These are phyloP conservation scores for Blastobotrys buckinghamii DNA, from an alignment of 1,139 yeast species.

Conservation along the genomic window DNA sequence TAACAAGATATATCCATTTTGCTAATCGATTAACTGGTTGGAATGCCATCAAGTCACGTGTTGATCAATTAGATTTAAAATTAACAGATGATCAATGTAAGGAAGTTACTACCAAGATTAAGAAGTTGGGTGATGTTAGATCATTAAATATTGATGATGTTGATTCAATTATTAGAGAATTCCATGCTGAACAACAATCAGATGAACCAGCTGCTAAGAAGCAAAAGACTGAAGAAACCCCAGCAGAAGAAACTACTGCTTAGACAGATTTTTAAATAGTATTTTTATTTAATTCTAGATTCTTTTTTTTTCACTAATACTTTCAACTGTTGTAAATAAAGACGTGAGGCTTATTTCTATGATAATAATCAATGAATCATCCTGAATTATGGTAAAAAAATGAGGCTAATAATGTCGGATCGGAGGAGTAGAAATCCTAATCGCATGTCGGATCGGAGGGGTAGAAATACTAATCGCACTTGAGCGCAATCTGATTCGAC, in stretches of 20 bases:
- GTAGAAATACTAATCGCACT: no score
- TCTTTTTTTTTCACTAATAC: no score
- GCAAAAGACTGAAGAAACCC: slow-evolving; percentile 21
- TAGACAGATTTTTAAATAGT: not conserved
- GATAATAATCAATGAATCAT: no score
- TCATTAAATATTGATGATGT: slow-evolving; percentile 94
- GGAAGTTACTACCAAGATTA: slow-evolving; percentile 90
- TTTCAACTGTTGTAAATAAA: no score
- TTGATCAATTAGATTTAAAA: slow-evolving; percentile 88
- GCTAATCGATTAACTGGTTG: slow-evolving; percentile 98
- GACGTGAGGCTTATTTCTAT: no score
- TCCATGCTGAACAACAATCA: slow-evolving; percentile 55
- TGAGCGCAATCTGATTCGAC: no score
- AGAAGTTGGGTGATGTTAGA: slow-evolving; percentile 91
- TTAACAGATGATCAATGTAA: slow-evolving; percentile 90
- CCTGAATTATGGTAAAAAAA: no score
- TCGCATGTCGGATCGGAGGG: no score
- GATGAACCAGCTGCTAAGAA: slow-evolving; percentile 25
- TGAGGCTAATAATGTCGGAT: no score
- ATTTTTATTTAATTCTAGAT: not conserved
- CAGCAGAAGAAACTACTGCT: not conserved
- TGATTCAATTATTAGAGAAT: slow-evolving; percentile 92
- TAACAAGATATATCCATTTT: slow-evolving; percentile 91
- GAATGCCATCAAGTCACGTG: slow-evolving; percentile 98
- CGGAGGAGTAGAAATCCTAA: no score